phyloP scores from a whole-genome alignment of 2,329 filamentous ascomycete genomes.

The Calonectria pseudoturangicola region DNA sequence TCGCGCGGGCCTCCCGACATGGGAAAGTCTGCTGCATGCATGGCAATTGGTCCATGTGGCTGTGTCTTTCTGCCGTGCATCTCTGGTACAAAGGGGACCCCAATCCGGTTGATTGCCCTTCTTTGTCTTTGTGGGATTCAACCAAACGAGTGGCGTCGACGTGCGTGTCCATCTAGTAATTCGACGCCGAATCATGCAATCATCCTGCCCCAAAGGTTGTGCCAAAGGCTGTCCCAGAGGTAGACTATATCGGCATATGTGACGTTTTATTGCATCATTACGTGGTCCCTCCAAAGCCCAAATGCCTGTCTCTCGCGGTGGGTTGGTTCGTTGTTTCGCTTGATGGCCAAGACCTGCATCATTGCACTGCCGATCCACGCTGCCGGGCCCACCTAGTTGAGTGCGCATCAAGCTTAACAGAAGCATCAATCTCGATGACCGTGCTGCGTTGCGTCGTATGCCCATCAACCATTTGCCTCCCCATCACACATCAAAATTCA shows the following conservation, averaged over 20 bases:
- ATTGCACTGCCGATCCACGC: slow-evolving; percentile 8
- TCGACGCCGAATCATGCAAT: background rate
- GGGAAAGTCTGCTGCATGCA: slow-evolving; percentile 7
- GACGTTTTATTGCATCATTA: slow-evolving; percentile 2
- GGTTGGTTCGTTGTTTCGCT: background rate
- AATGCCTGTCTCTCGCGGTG: background rate
- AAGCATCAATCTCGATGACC: background rate
- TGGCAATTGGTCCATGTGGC: slow-evolving; percentile 12
- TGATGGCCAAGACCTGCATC: background rate
- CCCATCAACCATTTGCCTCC: too few relatives aligned
- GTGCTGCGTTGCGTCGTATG: too few relatives aligned
- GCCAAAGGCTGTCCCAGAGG: background rate
- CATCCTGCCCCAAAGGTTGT: too few relatives aligned
- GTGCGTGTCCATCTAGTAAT: background rate
- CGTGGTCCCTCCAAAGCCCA: background rate
- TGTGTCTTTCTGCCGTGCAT: background rate
- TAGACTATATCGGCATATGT: background rate
- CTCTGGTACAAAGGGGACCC: background rate
- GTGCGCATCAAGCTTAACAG: slow-evolving; percentile 9
- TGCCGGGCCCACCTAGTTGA: background rate
- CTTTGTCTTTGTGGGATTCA: background rate
- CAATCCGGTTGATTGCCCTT: too few relatives aligned
- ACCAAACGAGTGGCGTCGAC: background rate
- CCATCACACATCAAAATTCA: too few relatives aligned
- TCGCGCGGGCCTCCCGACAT: slow-evolving; percentile 7